Conservation (phyloP, 2,329 filamentous ascomycete species). For the Penicillium occitanis region DNA sequence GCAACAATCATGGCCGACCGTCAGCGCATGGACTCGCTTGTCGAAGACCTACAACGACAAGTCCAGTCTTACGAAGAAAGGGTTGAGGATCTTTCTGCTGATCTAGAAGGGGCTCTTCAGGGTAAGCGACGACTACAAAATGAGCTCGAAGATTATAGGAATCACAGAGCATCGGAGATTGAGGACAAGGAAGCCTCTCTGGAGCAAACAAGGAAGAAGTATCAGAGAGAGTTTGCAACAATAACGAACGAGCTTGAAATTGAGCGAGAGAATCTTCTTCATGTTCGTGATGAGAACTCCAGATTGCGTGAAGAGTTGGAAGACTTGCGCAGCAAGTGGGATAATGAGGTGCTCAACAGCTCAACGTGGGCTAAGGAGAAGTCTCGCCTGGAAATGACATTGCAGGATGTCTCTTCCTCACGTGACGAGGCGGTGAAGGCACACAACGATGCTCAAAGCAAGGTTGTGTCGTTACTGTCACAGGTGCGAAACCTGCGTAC, state of each 20-base stretch:
- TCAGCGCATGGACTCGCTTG: constrained; percentile 79
- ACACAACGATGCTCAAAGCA: constrained; percentile 91
- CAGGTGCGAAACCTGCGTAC: constrained; percentile 84
- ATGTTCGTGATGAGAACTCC: constrained; percentile 79
- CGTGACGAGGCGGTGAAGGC: constrained; percentile 89
- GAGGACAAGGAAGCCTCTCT: constrained; percentile 95
- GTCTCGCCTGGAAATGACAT: constrained; percentile 80
- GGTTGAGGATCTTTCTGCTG: constrained; percentile 86
- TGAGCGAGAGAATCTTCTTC: constrained; percentile 84
- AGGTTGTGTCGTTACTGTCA: constrained; percentile 84
- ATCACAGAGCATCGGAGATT: constrained; percentile 89
- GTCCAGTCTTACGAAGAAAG: constrained; percentile 88
- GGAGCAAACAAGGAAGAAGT: constrained; percentile 97
- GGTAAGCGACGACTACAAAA: constrained; percentile 93
- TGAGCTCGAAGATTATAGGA: constrained; percentile 95
- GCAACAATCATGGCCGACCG: constrained; percentile 88
- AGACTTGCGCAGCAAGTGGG: constrained; percentile 93
- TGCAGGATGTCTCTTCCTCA: constrained; percentile 85
- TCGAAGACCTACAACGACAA: constrained; percentile 88
- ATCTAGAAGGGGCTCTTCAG: constrained; percentile 80
- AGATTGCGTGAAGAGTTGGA: constrained; percentile 94
- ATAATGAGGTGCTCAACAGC: constrained; percentile 95
- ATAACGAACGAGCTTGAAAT: constrained; percentile 90
- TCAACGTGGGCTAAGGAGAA: constrained; percentile 99
- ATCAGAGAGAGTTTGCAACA: constrained; percentile 86